phyloP scores from a whole-genome alignment of 164 flowering plant genomes.

The Tetracentron sinense region DNA sequence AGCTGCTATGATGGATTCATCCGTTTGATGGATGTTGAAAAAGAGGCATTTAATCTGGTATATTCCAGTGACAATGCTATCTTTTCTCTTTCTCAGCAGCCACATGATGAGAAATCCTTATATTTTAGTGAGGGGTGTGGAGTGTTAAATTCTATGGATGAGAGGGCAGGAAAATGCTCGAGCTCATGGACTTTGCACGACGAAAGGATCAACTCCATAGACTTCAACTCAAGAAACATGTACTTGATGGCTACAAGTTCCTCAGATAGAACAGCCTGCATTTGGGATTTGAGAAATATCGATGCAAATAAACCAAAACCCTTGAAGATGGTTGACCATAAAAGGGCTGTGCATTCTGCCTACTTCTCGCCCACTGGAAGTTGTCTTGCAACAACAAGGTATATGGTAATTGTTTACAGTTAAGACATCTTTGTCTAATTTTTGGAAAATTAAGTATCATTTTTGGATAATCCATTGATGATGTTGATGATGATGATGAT shows the following conservation, averaged over 20 bases:
- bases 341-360: slow-evolving; percentile 72
- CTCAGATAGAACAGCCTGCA: slow-evolving; percentile 73
- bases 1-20: slow-evolving; percentile 73
- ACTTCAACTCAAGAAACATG: slow-evolving; percentile 53
- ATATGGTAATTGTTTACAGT: not conserved
- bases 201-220: slow-evolving; percentile 70
- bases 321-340: slow-evolving; percentile 41
- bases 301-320: slow-evolving; percentile 24
- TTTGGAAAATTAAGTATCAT: not conserved
- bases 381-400: slow-evolving; percentile 85
- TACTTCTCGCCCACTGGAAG: slow-evolving; percentile 90
- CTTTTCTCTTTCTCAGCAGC: slow-evolving; percentile 54
- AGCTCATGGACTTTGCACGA: slow-evolving; percentile 52
- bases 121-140: slow-evolving; percentile 74
- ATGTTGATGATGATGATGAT: not conserved
- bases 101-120: slow-evolving; percentile 40
- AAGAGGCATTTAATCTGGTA: slow-evolving; percentile 60
- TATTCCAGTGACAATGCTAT: slow-evolving; percentile 46
- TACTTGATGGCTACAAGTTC: slow-evolving; percentile 85
- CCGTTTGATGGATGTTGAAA: slow-evolving; percentile 74
- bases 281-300: slow-evolving; percentile 84
- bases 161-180: slow-evolving; percentile 43
- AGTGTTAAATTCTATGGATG: slow-evolving; percentile 54
- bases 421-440: not conserved
- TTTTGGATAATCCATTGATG: too few species aligned